phyloP scores from a whole-genome alignment of 805 yeast species.

The Nakazawaea ishiwadae region DNA sequence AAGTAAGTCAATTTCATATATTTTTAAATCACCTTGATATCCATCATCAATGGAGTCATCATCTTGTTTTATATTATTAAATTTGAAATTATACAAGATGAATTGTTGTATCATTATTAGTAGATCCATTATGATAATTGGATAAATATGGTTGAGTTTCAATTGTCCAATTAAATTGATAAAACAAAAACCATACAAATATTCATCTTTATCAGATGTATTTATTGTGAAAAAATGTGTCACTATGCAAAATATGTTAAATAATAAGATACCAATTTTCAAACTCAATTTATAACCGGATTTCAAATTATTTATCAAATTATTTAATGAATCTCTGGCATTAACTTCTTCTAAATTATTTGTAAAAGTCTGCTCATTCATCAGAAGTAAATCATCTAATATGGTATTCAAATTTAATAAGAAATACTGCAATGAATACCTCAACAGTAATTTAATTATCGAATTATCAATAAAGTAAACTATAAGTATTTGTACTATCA shows the following conservation, averaged over 20 bases:
- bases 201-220: constrained; percentile 11
- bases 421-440: constrained; percentile 18
- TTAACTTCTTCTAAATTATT: constrained; percentile 1
- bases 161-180: constrained; percentile 25
- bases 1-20: constrained; percentile 17
- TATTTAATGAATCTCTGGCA: constrained; percentile 15
- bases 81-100: constrained; percentile 15
- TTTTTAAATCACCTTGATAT: constrained; percentile 14
- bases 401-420: constrained; percentile 16
- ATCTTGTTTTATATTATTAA: constrained; percentile 5
- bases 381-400: constrained; percentile 11
- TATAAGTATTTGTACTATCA: neutral
- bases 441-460: constrained; percentile 18
- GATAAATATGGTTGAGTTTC: constrained; percentile 9
- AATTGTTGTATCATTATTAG: constrained; percentile 17
- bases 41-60: constrained; percentile 12
- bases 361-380: constrained; percentile 16
- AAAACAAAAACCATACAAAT: constrained; percentile 18
- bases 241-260: constrained; percentile 11
- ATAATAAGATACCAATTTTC: constrained; percentile 1
- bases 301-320: constrained; percentile 14
- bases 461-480: constrained; percentile 21
- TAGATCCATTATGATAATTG: constrained; percentile 18
- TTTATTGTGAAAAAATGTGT: constrained; percentile 5
- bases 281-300: constrained; percentile 14